Evolutionary conservation across 208 protist species (phyloP), one percentile per base, ranked within the genome.

Genomic region (Crithidia bombi): DNA sequence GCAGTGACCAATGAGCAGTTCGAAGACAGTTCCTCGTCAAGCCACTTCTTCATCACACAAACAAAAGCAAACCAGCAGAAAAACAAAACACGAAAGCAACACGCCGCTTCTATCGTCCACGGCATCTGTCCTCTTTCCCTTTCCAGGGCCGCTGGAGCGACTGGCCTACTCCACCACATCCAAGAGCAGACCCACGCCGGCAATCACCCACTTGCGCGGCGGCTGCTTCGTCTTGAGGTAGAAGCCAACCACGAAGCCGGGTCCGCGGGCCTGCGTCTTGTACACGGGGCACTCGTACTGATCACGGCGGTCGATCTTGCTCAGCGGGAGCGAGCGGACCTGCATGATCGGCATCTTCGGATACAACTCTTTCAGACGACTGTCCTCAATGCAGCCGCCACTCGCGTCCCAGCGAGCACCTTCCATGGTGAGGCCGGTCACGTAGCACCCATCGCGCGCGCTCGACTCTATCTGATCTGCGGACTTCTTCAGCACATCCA

Each of bases 271-370:
- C 77, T 97, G 96, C 21, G 98, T 99, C 78, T 98, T 98, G 88
- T 99, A 99, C 23, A 99, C 84, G 5, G 98, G 98, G 82, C 98
- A 99, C 62, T 98, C 93, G 81, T 99, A 99, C 77, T 97, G 94
- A 65, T 98, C 94, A 23, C 90, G 90, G 30, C 91, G 87, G 63
- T 98, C 94, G 67, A 98, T 95, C 81, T 98, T 98, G 36, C 79
- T 87, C 17, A 95, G 78, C 33, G 93, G 95, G 23, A 98, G 78
- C 19, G 95, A 97, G 56, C 93, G 90, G 4, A 97, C 86, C 67
- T 93, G 93, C 87, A 97, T 96, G 72, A 98, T 96, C 32, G 95
- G 95, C 95, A 98, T 97, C 78, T 92, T 94, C 35, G 95, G 95
- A 69, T 97, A 97, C 41, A 98, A 71, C 59, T 97, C 95, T 86